Percentiles rank a stretch among this genome's conserved stretches.
Evolutionary conservation across 2,329 filamentous ascomycete genomes (phyloP).

Genomic region (Fonsecaea erecta): DNA sequence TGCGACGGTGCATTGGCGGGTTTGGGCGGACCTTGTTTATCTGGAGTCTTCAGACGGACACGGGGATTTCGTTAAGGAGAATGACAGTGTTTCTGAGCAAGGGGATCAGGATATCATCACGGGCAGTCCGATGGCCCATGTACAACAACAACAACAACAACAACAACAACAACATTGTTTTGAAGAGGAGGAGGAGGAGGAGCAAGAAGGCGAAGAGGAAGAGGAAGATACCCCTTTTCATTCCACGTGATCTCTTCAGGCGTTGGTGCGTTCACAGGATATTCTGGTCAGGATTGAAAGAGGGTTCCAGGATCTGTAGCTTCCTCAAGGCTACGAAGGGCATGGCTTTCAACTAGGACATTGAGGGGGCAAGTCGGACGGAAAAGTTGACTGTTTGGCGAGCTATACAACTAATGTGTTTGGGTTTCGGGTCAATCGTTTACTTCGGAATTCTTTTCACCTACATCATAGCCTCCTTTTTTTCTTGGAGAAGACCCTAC

Average conservation of each 20-base stretch:
- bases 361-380: neutral
- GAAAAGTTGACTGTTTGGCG: neutral
- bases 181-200: neutral
- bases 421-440: neutral
- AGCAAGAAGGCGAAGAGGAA: neutral
- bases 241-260: neutral
- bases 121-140: slow-evolving; percentile 1
- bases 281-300: neutral
- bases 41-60: slow-evolving; percentile 11
- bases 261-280: neutral
- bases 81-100: neutral
- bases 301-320: neutral
- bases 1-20: slow-evolving; percentile 83
- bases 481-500: no score
- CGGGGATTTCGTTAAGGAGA: slow-evolving; percentile 1
- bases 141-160: no score
- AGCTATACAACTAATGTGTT: neutral
- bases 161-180: slow-evolving; percentile 5
- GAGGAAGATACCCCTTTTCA: neutral
- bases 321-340: neutral
- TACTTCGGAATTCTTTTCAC: no score
- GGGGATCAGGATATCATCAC: neutral
- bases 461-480: no score
- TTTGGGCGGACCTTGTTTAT: slow-evolving; percentile 81
- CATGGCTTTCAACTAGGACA: neutral